Evolutionary conservation across 306 rosid genomes (phyloP), one percentile per base, ranked within the genome.

Genomic region (Castanea mollissima): DNA sequence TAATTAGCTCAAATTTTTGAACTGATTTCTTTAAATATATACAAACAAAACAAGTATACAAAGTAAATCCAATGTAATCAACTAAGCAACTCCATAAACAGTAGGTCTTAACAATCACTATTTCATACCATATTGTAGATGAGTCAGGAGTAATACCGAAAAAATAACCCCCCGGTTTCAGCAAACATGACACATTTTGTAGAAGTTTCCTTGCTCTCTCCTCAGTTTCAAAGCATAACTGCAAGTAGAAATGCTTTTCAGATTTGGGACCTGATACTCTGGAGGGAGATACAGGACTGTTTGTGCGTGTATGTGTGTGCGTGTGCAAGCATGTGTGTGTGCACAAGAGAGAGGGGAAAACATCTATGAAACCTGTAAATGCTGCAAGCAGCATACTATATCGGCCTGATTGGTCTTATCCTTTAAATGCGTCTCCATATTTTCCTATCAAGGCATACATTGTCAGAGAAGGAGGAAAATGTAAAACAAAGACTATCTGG

Each of bases 101-200:
- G 23, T 63, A 35, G 69, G 35, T 77, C 79, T 67, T 62, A 70
- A 71, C 63, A 82, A 85, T 74, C 77, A 55, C 79, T 55, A 79
- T 64, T 82, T 69, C 98, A 77, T 90, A 95, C 99, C 99, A 92
- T 95, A 95, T 93, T 76, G 97, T 92, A 89, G 98, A 92, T 72
- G 98, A 95, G 94, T 95, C 99, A 65, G 99, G 93, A 86, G 98
- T 92, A 88, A 95, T 92, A 84, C 98, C 99, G 4, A 95, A 89
- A 95, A 95, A 93, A 80, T 93, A 93, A 83, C 99, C 99, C 88
- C 99, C 98, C 0, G 99, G 97, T 77, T 95, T 95, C 86, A 95
- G 87, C 86, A 95, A 85, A 31, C 88, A 82, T 35, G 99, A 91
- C 72, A 93, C 98, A 38, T 95, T 95, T 29, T 88, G 92, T 51